Evolutionary conservation across 805 yeast genomes (phyloP), one percentile per base, ranked within the genome.

Genomic region (Kodamaea restingae): DNA sequence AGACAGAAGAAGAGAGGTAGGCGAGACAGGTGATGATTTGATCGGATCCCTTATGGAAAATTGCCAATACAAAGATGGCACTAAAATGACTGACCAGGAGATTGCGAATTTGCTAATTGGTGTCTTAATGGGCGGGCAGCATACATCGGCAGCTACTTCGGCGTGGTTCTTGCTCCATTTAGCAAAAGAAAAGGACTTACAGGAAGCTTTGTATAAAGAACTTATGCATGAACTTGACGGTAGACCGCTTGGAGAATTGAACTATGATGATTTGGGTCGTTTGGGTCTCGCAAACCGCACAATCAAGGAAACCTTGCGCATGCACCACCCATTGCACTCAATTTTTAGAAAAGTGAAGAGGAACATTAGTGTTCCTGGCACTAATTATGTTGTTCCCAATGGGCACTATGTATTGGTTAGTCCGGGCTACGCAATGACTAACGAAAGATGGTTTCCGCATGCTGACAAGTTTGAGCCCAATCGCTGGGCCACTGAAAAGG

Each of bases 111-210:
- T 93, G 60, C 71, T 88, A 58, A 91, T 91, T 62, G 98, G 98
- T 59, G 84, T 93, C 36, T 73, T 93, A 43, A 91, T 91, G 98
- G 98, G 98, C 52, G 98, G 98, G 46, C 98, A 91, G 71, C 98
- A 91, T 63, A 91, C 98, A 17, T 84, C 95, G 46, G 91, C 97
- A 29, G 77, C 98, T 12, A 93, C 98, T 14, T 85, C 95, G 25
- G 83, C 97, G 15, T 91, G 98, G 98, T 80, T 81, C 54, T 68
- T 93, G 54, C 73, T 93, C 46, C 98, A 91, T 56, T 72, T 91
- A 42, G 97, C 88, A 48, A 95, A 83, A 55, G 73, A 78, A 54
- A 95, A 95, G 30, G 83, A 84, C 29, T 67, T 91, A 43, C 96
- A 87, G 67, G 84, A 90, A 43, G 83, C 81, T 55, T 64, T 93